Base-by-base conservation (phyloP, 495 filamentous ascomycete species). In the Trichoderma erinaceum region DNA sequence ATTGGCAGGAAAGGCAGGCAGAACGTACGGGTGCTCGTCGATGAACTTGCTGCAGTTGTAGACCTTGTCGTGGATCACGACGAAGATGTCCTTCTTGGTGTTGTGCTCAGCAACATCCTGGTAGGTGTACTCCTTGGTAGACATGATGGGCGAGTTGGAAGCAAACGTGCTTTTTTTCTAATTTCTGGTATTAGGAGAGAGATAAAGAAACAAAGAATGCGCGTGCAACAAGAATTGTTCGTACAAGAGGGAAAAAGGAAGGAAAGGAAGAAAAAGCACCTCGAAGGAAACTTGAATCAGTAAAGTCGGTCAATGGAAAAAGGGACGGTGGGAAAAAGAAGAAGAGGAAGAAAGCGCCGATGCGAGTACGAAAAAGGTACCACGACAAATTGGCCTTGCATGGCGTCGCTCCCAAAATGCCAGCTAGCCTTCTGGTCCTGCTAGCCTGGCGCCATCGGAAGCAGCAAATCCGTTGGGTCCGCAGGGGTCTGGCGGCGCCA, bases 1-100 rank as follows among this genome's bases (percentile, higher is more conserved):
- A 4, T 18, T 21, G 44, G 44, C 48, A 8, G 18, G 48, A 41
- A 16, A 56, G 66, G 38, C 44, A 66, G 50, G 65, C 68, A 64
- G 61, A 41, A 93, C 95, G 79, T 92, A 99, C 94, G 96, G 96
- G 82, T 99, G 96, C 88, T 99, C 96, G 77, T 98, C 94, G 68
- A 98, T 84, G 81, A 99, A 99, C 75, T 86, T 90, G 70, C 85
- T 84, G 72, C 83, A 77, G 77, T 97, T 88, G 86, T 97, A 99
- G 79, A 99, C 89, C 83, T 96, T 94, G 79, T 97, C 94, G 83
- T 98, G 92, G 74, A 98, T 85, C 68, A 97, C 89, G 70, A 97
- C 71, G 81, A 86, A 96, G 63, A 97, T 84, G 76, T 98, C 92
- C 87, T 97, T 98, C 89, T 98, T 98, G 75, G 87, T 88, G 81